Evolutionary conservation across 2,329 filamentous ascomycete genomes (phyloP).

Genomic region (Neophaeococcomyces mojaviensis): DNA sequence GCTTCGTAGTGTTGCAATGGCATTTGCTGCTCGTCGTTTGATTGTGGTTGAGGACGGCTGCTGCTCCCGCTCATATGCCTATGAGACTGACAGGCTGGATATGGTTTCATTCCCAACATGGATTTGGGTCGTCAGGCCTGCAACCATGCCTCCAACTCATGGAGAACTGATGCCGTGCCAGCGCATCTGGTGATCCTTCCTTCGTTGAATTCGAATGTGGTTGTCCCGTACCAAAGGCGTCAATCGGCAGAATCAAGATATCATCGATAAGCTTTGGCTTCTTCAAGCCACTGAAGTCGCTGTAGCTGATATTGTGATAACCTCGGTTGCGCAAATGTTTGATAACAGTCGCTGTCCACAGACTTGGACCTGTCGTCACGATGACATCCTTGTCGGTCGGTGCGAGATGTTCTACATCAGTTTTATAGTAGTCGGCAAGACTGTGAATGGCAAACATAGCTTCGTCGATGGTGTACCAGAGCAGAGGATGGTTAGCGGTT

Average conservation of each 20-base stretch:
- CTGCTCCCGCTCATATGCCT: too few relatives aligned
- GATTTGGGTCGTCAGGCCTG: too few relatives aligned
- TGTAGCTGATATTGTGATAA: neutral
- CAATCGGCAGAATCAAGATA: slow-evolving; percentile 24
- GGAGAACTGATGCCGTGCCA: neutral
- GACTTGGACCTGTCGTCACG: neutral
- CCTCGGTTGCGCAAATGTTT: neutral
- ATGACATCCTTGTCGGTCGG: neutral
- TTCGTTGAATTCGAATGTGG: neutral
- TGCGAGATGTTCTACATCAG: neutral
- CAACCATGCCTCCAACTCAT: neutral
- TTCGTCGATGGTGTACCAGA: neutral
- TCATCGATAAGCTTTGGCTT: slow-evolving; percentile 23
- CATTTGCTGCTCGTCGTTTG: too few relatives aligned
- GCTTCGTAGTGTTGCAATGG: too few relatives aligned
- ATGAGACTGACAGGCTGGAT: too few relatives aligned
- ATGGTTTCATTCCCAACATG: too few relatives aligned
- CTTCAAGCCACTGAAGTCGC: slow-evolving; percentile 21
- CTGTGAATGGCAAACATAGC: neutral
- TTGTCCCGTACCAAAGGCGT: slow-evolving; percentile 19
- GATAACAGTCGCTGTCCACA: neutral
- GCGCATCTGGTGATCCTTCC: neutral
- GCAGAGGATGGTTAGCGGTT: slow-evolving; percentile 38
- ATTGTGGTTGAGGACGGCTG: too few relatives aligned
- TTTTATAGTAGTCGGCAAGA: neutral